phyloP scores from a whole-genome alignment of 257 asterid genomes.

The Forsythia suspensa region DNA sequence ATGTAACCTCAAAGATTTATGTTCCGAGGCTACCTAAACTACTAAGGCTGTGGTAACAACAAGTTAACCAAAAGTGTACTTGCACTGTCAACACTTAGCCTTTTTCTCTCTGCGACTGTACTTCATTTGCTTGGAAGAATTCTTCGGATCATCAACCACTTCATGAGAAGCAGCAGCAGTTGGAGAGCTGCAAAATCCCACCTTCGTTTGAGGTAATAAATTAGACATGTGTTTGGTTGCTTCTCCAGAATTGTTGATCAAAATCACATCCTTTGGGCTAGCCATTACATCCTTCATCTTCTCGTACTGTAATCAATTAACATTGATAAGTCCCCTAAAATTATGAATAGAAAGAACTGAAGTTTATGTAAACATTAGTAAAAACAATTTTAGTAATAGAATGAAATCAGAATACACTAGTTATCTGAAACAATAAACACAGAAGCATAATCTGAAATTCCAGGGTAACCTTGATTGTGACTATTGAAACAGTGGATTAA shows the following conservation, averaged over 20 bases:
- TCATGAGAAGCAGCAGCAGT: not conserved
- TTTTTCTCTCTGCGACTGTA: not conserved
- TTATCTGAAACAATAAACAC: not conserved
- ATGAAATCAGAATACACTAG: not conserved
- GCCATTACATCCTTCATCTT: constrained; percentile 24
- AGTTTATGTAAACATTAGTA: not conserved
- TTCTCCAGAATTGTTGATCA: constrained; percentile 22
- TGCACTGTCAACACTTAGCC: not conserved
- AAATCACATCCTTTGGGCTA: constrained; percentile 22
- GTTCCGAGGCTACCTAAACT: not conserved
- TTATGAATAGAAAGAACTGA: not conserved
- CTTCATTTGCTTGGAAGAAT: not conserved
- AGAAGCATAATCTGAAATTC: not conserved
- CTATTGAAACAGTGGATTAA: not conserved
- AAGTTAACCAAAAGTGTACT: not conserved
- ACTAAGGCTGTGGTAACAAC: not conserved
- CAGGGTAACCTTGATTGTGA: not conserved
- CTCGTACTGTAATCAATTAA: constrained; percentile 36
- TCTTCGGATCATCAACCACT: not conserved
- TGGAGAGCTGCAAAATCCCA: not conserved
- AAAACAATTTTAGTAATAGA: not conserved
- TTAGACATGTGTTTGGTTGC: constrained; percentile 9
- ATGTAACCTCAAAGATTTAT: not conserved
- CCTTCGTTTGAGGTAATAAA: constrained; percentile 8
- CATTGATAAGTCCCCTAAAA: not conserved